Evolutionary conservation across 495 filamentous ascomycete genomes (phyloP), one percentile per base, ranked within the genome.

Genomic region (Choiromyces venosus): DNA sequence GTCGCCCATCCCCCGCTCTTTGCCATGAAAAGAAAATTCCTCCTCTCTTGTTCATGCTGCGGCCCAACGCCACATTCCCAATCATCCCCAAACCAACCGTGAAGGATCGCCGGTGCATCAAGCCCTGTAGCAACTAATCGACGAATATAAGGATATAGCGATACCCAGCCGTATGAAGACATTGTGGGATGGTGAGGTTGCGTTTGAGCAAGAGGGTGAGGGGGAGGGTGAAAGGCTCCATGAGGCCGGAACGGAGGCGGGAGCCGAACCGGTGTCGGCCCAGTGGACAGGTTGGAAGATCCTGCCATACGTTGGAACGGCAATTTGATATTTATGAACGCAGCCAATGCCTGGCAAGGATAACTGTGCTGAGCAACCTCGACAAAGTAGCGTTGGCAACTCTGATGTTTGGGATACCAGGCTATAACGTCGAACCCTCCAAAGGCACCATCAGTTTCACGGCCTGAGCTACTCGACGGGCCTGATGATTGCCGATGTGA

Each of bases 11-110:
- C 92, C 9, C 90, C 91, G 77, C 91, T 93, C 84, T 97, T 99
- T 14, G 94, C 93, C 0, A 93, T 93, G 79, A 97, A 97, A 36
- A 99, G 86, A 80, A 94, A 99, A 79, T 99, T 99, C 68, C 93
- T 88, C 56, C 95, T 87, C 82, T 99, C 95, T 78, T 91, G 89
- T 80, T 97, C 93, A 80, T 97, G 92, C 42, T 97, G 81, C 4
- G 90, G 88, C 0, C 92, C 91, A 42, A 98, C 85, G 3, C 95
- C 95, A 12, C 85, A 81, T 21, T 84, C 82, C 92, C 93, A 99
- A 78, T 96, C 91, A 74, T 97, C 92, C 9, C 95, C 95, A 79
- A 99, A 99, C 84, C 96, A 97, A 40, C 93, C 92, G 79, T 96
- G 93, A 73, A 99, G 84, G 6, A 98, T 88, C 1, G 89, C 90